phyloP scores from a whole-genome alignment of 495 filamentous ascomycete species.

The Penicillium nucicola region DNA sequence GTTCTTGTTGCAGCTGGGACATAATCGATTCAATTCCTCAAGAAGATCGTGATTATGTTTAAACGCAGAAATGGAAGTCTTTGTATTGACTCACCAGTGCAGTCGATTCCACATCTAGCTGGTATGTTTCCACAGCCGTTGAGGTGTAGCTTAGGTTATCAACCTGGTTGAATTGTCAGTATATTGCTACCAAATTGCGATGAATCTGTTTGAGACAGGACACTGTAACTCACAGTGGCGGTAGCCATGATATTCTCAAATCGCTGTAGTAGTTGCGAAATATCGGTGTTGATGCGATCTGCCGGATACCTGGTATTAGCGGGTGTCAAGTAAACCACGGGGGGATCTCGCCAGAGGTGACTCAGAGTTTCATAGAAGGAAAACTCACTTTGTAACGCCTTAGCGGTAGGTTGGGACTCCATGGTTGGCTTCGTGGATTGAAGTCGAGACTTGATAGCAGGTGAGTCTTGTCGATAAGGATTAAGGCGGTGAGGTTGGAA shows the following conservation, averaged over 20 bases:
- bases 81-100: conserved; percentile 49
- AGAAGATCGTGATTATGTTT: neutral
- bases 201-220: neutral
- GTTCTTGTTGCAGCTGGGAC: neutral
- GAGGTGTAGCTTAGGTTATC: conserved; percentile 35
- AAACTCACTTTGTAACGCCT: conserved; percentile 36
- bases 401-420: conserved; percentile 37
- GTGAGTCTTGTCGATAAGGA: neutral
- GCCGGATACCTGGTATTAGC: conserved; percentile 10
- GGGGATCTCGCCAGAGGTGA: no score
- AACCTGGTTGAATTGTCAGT: conserved; percentile 20
- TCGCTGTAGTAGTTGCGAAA: conserved; percentile 55
- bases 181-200: neutral
- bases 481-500: neutral
- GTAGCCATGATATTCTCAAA: conserved; percentile 61
- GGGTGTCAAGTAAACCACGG: no score
- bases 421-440: conserved; percentile 16
- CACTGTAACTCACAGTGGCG: conserved; percentile 42
- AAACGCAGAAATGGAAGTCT: neutral
- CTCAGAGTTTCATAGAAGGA: no score
- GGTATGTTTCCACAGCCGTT: conserved; percentile 57
- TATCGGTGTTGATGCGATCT: conserved; percentile 54
- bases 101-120: conserved; percentile 63
- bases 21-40: neutral
- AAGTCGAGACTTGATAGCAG: neutral